phyloP scores from a whole-genome alignment of 805 yeast species.

The Brettanomyces naardenensis region DNA sequence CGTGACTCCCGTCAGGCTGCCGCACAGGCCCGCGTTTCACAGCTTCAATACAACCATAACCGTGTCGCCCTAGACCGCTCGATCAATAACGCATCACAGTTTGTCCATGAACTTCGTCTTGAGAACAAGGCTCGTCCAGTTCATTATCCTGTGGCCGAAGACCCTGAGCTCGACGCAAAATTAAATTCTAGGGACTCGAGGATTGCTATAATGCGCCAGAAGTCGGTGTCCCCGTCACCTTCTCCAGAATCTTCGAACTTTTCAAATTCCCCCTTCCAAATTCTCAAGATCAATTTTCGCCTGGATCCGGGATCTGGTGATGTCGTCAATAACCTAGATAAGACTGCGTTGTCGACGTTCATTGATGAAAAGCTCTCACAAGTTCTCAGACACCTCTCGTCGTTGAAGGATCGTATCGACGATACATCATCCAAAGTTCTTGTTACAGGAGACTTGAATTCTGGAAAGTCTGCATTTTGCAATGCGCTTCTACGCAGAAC shows the following conservation, averaged over 20 bases:
- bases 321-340: constrained; percentile 52
- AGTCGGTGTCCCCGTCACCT: constrained; percentile 9
- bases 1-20: constrained; percentile 3
- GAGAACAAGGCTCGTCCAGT: constrained; percentile 60
- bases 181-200: constrained; percentile 45
- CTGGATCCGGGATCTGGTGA: constrained; percentile 37
- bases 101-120: constrained; percentile 40
- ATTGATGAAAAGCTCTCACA: constrained; percentile 61
- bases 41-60: constrained; percentile 70
- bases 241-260: not conserved
- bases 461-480: constrained; percentile 95
- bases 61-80: constrained; percentile 56
- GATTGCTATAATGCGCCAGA: constrained; percentile 42
- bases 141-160: constrained; percentile 43
- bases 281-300: constrained; percentile 56
- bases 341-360: constrained; percentile 58
- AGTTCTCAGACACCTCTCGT: constrained; percentile 57
- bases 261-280: constrained; percentile 31
- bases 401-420: constrained; percentile 75
- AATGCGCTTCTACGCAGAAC: constrained; percentile 76
- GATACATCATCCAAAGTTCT: constrained; percentile 91
- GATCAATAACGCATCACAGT: constrained; percentile 43
- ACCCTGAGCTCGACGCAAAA: constrained; percentile 22
- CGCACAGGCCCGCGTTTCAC: constrained; percentile 25
- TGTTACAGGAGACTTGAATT: constrained; percentile 93